These are phyloP conservation scores for Fusarium citri DNA, from an alignment of 2,329 filamentous ascomycete species.

Conservation along the genomic window DNA sequence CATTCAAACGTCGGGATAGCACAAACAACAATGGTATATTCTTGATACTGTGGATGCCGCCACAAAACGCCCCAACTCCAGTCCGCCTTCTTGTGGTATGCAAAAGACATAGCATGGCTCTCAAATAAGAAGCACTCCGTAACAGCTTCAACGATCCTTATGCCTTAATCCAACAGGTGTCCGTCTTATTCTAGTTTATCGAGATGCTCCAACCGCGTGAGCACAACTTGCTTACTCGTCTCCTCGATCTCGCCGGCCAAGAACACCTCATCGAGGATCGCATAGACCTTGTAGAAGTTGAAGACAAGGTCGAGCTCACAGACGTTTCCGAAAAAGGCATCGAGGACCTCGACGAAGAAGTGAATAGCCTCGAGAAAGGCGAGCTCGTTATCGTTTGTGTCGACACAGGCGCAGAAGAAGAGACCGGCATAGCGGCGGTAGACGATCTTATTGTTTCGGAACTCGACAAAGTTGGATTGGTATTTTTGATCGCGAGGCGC, in stretches of 20 bases:
- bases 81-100: conserved; percentile 28
- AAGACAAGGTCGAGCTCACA: conserved; percentile 95
- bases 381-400: conserved; percentile 98
- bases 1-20: background rate
- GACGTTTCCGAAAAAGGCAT: conserved; percentile 98
- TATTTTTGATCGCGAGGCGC: conserved; percentile 99
- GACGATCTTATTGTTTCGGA: conserved; percentile 93
- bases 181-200: conserved; percentile 85
- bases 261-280: conserved; percentile 98
- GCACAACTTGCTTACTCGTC: conserved; percentile 96
- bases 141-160: background rate
- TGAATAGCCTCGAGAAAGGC: conserved; percentile 98
- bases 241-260: conserved; percentile 98
- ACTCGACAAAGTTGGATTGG: conserved; percentile 99
- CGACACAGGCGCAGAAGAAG: conserved; percentile 99
- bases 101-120: conserved; percentile 20
- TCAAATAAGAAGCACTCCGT: background rate
- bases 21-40: conserved; percentile 33
- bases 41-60: conserved; percentile 17
- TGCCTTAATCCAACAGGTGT: background rate
- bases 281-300: conserved; percentile 91
- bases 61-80: conserved; percentile 38
- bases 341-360: conserved; percentile 98
- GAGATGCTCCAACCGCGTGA: conserved; percentile 92
- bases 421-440: conserved; percentile 97